Evolutionary conservation across 2,329 filamentous ascomycete genomes (phyloP).

Genomic region (Hymenoscyphus fraxineus): DNA sequence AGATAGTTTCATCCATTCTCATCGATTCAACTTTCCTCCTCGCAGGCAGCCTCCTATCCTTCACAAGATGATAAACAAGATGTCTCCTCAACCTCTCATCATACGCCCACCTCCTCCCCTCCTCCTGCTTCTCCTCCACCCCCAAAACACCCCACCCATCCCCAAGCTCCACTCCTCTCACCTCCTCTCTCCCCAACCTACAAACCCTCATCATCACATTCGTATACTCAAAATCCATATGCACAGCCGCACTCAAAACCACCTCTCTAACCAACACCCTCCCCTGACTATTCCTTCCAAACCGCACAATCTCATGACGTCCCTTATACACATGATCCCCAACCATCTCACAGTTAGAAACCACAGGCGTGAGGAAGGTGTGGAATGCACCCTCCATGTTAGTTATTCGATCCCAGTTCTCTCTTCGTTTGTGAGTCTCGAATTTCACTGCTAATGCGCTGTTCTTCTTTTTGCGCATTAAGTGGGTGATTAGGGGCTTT

Average conservation of each 20-base stretch:
- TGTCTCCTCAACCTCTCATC: conserved; percentile 22
- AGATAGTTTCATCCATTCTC: conserved; percentile 8
- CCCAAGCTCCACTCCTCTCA: conserved; percentile 17
- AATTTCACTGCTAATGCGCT: conserved; percentile 26
- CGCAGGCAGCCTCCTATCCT: conserved; percentile 14
- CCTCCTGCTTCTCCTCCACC: conserved; percentile 21
- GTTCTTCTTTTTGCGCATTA: conserved; percentile 28
- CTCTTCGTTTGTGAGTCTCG: neutral
- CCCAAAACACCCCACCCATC: conserved; percentile 16
- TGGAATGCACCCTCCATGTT: conserved; percentile 31
- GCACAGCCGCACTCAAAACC: conserved; percentile 27
- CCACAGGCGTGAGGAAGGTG: conserved; percentile 28
- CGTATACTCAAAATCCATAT: conserved; percentile 29
- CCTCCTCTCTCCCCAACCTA: conserved; percentile 12
- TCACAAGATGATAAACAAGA: conserved; percentile 26
- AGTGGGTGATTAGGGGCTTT: conserved; percentile 11
- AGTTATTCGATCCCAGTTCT: conserved; percentile 21
- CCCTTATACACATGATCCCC: conserved; percentile 27
- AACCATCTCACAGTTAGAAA: conserved; percentile 22
- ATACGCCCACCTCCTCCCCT: conserved; percentile 17
- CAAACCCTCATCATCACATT: conserved; percentile 27
- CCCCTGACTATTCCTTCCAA: conserved; percentile 10
- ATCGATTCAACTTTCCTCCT: conserved; percentile 10
- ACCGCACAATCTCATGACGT: conserved; percentile 22
- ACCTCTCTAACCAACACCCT: conserved; percentile 20